A percentile compares a stretch with the other conserved stretches of the same genome.
Evolutionary conservation across 2,329 filamentous ascomycete genomes (phyloP).

Genomic region (Podosphaera leucotricha): DNA sequence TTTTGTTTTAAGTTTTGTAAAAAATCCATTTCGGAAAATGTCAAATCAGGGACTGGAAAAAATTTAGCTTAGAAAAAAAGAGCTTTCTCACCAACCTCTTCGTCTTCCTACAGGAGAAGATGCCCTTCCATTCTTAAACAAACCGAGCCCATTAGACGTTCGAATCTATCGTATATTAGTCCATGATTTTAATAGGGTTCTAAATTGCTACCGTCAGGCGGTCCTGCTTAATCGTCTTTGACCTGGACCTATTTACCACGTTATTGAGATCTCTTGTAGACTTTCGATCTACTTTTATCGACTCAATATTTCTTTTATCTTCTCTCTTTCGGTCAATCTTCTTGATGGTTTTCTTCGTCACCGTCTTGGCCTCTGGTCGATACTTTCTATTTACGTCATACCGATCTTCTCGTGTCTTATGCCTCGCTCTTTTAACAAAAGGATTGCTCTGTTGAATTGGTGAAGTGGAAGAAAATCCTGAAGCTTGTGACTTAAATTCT

Average conservation of each 20-base stretch:
- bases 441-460: slow-evolving; percentile 4
- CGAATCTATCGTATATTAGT: slow-evolving; percentile 14
- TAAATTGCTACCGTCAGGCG: slow-evolving; percentile 25
- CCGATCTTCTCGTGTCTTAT: slow-evolving; percentile 30
- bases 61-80: not conserved
- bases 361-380: slow-evolving; percentile 4
- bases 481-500: not conserved
- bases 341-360: slow-evolving; percentile 11
- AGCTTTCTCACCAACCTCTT: slow-evolving; percentile 16
- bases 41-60: slow-evolving; percentile 25
- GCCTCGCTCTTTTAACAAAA: slow-evolving; percentile 25
- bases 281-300: slow-evolving; percentile 23
- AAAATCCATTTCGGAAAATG: slow-evolving; percentile 28
- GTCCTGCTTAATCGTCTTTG: slow-evolving; percentile 26
- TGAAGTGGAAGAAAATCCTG: not conserved
- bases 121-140: slow-evolving; percentile 23
- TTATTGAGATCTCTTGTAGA: slow-evolving; percentile 1
- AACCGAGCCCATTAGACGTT: slow-evolving; percentile 18
- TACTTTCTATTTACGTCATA: slow-evolving; percentile 22
- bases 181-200: not conserved
- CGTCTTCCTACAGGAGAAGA: slow-evolving; percentile 16
- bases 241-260: slow-evolving; percentile 24
- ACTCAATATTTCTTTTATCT: slow-evolving; percentile 7
- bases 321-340: slow-evolving; percentile 6
- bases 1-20: slow-evolving; percentile 14